Conservation (phyloP, 768 basidiomycete species). For the Termitomyces sp. region DNA sequence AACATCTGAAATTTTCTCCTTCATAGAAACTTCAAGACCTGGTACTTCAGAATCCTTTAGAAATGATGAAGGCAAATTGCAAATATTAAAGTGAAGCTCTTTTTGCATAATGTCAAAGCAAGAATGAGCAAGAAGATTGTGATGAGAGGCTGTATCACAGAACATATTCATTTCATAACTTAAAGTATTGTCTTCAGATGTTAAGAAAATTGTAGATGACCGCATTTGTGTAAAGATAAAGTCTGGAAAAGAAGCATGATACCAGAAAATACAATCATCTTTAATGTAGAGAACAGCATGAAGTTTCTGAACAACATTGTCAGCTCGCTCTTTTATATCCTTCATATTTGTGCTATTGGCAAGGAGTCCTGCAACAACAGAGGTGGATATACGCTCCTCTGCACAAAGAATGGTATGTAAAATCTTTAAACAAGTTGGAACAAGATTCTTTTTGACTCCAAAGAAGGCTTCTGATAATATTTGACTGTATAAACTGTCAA, state of each 20-base stretch:
- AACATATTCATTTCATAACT: neutral
- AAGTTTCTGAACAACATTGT: conserved; percentile 12
- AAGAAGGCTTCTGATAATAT: neutral
- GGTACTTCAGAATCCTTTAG: neutral
- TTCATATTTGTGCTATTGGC: neutral
- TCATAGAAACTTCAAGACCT: neutral
- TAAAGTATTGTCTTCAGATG: neutral
- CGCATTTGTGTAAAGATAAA: conserved; percentile 16
- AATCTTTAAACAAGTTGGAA: conserved; percentile 10
- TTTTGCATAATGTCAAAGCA: neutral
- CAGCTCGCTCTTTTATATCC: neutral
- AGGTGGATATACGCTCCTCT: conserved; percentile 11
- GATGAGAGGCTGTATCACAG: neutral
- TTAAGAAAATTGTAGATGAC: neutral
- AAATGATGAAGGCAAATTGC: neutral
- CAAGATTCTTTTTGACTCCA: neutral
- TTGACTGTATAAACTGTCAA: neutral
- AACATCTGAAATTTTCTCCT: neutral
- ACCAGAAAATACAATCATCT: conserved; percentile 17
- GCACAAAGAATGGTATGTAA: conserved; percentile 19
- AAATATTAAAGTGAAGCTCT: neutral
- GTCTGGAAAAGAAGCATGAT: conserved; percentile 24
- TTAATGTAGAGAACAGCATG: conserved; percentile 22
- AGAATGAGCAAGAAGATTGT: neutral
- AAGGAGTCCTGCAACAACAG: conserved; percentile 16